Evolutionary conservation across 2,329 filamentous ascomycete species (phyloP).

Genomic region (Beauveria caledonica): DNA sequence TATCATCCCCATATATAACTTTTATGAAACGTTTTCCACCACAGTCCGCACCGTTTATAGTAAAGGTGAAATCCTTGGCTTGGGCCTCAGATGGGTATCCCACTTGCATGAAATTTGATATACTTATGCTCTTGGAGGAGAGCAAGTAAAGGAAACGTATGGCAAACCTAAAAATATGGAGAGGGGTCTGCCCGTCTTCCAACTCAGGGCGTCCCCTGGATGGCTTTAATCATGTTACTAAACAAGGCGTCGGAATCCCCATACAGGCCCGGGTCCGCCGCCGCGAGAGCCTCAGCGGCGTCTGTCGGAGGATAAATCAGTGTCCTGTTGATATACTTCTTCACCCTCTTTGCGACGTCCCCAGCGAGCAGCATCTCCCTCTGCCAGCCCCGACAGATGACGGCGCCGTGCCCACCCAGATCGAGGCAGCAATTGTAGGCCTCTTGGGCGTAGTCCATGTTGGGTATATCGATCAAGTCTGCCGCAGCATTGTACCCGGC

Average conservation of each 20-base stretch:
- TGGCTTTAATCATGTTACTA: background rate
- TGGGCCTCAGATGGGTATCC: no score
- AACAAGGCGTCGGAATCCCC: constrained; percentile 10
- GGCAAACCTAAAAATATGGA: background rate
- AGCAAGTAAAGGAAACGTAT: background rate
- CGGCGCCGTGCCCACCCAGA: constrained; percentile 24
- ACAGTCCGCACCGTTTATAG: no score
- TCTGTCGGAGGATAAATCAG: constrained; percentile 27
- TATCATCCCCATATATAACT: background rate
- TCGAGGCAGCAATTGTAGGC: constrained; percentile 27
- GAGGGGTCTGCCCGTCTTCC: background rate
- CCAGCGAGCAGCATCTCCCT: constrained; percentile 21
- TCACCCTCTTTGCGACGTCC: constrained; percentile 23
- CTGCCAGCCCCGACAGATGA: constrained; percentile 25
- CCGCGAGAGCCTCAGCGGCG: constrained; percentile 16
- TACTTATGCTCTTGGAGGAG: background rate
- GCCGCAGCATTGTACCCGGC: constrained; percentile 27
- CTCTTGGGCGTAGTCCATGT: constrained; percentile 22
- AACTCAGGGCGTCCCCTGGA: background rate
- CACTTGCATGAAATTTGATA: no score
- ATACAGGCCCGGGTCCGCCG: constrained; percentile 17
- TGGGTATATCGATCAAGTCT: constrained; percentile 21
- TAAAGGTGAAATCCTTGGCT: no score
- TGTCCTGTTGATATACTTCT: constrained; percentile 25
- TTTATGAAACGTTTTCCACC: background rate